Evolutionary conservation across 2,329 filamentous ascomycete species (phyloP).

Genomic region (Apiospora kogelbergensis): DNA sequence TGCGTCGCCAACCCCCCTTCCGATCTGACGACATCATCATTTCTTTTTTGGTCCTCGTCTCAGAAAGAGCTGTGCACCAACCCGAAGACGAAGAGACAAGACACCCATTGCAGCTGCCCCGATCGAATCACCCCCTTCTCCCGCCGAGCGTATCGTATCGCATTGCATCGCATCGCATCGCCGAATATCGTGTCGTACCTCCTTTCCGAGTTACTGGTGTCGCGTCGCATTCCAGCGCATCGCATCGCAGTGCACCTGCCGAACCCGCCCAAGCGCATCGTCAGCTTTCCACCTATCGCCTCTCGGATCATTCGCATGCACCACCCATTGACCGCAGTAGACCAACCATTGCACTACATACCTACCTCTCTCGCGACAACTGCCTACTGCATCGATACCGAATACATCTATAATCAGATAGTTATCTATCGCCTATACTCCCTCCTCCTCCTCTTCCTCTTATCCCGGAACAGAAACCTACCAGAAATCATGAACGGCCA

Average conservation of each 20-base stretch:
- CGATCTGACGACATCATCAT: slow-evolving; percentile 1
- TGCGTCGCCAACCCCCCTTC: background rate
- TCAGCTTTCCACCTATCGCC: background rate
- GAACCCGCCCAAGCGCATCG: background rate
- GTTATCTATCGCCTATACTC: background rate
- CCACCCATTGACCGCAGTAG: background rate
- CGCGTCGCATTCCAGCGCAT: slow-evolving; percentile 13
- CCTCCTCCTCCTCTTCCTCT: background rate
- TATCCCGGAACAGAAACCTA: too few species aligned
- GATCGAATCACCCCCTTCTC: background rate
- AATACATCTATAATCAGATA: background rate
- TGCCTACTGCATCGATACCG: background rate
- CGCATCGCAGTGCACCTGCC: slow-evolving; percentile 11
- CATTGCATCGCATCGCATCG: background rate
- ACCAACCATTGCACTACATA: background rate
- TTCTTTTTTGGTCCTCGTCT: background rate
- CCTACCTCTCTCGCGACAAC: background rate
- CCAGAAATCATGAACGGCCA: background rate
- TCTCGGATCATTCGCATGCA: background rate
- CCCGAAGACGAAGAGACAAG: background rate
- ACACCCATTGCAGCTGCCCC: background rate
- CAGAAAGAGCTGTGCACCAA: background rate
- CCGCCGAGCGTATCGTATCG: background rate
- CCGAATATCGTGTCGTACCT: background rate
- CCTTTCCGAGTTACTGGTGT: background rate